A percentile compares a stretch with the other conserved stretches of the same genome.
These are phyloP conservation scores for Priceomyces haplophilus DNA, from an alignment of 805 yeast species.

Conservation along the genomic window DNA sequence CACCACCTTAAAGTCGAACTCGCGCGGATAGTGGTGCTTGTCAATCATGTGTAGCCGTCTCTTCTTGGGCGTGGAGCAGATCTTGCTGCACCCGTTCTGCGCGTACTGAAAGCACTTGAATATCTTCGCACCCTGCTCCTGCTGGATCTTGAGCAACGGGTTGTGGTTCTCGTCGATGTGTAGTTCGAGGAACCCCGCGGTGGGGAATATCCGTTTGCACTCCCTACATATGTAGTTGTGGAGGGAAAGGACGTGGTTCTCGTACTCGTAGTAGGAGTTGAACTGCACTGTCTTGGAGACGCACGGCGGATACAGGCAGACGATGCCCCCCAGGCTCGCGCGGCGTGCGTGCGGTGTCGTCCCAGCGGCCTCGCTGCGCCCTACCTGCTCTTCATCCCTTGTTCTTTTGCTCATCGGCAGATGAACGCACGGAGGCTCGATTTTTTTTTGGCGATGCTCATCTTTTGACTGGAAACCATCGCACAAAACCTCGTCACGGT, in stretches of 20 bases:
- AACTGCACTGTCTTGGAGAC: conserved; percentile 5
- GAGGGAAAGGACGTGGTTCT: conserved; percentile 20
- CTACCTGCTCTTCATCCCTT: neutral
- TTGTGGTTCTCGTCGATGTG: conserved; percentile 56
- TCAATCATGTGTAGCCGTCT: conserved; percentile 49
- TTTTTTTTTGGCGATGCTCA: neutral
- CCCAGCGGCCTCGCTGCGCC: too few species aligned
- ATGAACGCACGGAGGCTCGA: neutral
- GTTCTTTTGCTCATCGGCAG: conserved; percentile 2
- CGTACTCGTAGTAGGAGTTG: conserved; percentile 16
- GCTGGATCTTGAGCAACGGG: conserved; percentile 38
- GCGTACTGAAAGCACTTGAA: conserved; percentile 39
- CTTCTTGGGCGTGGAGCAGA: conserved; percentile 36
- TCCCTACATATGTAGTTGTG: conserved; percentile 33
- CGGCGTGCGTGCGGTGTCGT: too few species aligned
- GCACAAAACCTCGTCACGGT: too few species aligned
- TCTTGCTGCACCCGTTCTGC: conserved; percentile 35
- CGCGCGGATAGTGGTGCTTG: conserved; percentile 48
- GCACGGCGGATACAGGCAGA: conserved; percentile 10
- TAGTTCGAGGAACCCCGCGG: conserved; percentile 37
- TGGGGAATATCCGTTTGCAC: conserved; percentile 43
- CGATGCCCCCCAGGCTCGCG: too few species aligned
- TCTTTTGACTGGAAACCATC: neutral
- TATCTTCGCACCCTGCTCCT: conserved; percentile 38
- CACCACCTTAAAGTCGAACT: conserved; percentile 27